Evolutionary conservation across 2,329 filamentous ascomycete species (phyloP).

Genomic region (Stachybotrys chartarum): DNA sequence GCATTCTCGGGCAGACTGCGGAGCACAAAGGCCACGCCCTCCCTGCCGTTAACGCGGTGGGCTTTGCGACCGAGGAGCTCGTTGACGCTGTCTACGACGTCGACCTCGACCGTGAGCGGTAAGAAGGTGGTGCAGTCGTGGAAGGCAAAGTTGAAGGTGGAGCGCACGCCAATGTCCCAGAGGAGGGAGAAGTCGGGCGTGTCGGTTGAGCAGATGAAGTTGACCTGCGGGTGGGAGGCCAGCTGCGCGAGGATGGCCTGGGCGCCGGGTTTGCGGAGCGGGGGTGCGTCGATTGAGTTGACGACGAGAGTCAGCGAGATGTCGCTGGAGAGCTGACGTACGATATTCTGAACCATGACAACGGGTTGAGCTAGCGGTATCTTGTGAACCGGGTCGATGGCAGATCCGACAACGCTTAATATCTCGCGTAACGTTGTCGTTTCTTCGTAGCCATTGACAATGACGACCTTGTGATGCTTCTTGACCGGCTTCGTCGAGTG

Average conservation of each 20-base stretch:
- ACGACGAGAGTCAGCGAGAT: constrained; percentile 60
- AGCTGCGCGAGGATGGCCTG: constrained; percentile 73
- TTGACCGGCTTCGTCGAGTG: constrained; percentile 24
- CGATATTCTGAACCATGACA: constrained; percentile 61
- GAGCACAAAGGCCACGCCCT: constrained; percentile 86
- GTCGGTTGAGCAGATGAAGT: constrained; percentile 74
- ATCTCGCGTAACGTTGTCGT: constrained; percentile 62
- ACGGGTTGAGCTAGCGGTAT: constrained; percentile 56
- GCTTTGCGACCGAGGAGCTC: constrained; percentile 76
- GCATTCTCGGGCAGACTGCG: constrained; percentile 90
- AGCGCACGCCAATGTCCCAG: constrained; percentile 82
- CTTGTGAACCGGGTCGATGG: constrained; percentile 45
- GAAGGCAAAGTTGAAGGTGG: constrained; percentile 79
- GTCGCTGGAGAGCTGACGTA: constrained; percentile 45
- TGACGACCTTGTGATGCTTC: constrained; percentile 50
- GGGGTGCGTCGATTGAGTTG: constrained; percentile 77
- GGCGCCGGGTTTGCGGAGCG: constrained; percentile 62
- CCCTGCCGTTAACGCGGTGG: constrained; percentile 75
- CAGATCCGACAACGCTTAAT: constrained; percentile 58
- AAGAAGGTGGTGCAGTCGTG: constrained; percentile 92
- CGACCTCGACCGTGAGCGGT: constrained; percentile 64
- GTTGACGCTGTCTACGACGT: constrained; percentile 86
- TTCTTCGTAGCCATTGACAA: constrained; percentile 79
- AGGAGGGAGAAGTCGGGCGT: constrained; percentile 80
- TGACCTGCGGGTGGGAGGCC: constrained; percentile 64